Percentiles rank a stretch among this genome's conserved stretches.
Evolutionary conservation across 495 filamentous ascomycete species (phyloP).

Genomic region (Aspergillus baeticus): DNA sequence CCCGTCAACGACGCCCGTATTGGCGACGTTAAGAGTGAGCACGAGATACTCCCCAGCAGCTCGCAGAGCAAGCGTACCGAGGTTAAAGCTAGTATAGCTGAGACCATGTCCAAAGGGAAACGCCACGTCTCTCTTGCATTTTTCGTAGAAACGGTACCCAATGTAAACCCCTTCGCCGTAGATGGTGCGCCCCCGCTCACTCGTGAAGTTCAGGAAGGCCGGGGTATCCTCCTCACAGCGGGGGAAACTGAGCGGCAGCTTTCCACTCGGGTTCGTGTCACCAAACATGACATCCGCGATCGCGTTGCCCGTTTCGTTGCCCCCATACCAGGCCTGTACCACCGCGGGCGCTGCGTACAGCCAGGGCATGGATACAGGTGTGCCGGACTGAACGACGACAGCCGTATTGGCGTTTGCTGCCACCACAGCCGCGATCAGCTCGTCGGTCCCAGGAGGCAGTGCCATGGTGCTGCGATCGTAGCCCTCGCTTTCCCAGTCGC

Average conservation of each 20-base stretch:
- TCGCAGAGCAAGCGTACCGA: too few species aligned
- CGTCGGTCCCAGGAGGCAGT: slow-evolving; percentile 74
- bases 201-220: slow-evolving; percentile 73
- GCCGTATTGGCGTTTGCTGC: slow-evolving; percentile 70
- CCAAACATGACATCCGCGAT: slow-evolving; percentile 60
- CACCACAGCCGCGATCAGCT: slow-evolving; percentile 67
- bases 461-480: slow-evolving; percentile 83
- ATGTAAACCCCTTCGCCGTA: slow-evolving; percentile 82
- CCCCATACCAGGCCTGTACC: slow-evolving; percentile 71
- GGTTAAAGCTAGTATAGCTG: slow-evolving; percentile 76
- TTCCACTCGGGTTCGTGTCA: slow-evolving; percentile 54
- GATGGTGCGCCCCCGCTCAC: slow-evolving; percentile 71
- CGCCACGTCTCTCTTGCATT: too few species aligned
- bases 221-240: slow-evolving; percentile 68
- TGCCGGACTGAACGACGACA: slow-evolving; percentile 81
- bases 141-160: slow-evolving; percentile 82
- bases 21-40: slow-evolving; percentile 61
- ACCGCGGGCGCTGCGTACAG: slow-evolving; percentile 62
- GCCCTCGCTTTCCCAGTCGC: slow-evolving; percentile 88
- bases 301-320: slow-evolving; percentile 65
- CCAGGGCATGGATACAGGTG: slow-evolving; percentile 86
- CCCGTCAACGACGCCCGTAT: slow-evolving; percentile 62
- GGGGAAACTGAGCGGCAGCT: slow-evolving; percentile 63
- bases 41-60: slow-evolving; percentile 62
- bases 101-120: slow-evolving; percentile 78